phyloP scores from a whole-genome alignment of 352 stramenopile species.

The Phytophthora brassicae region DNA sequence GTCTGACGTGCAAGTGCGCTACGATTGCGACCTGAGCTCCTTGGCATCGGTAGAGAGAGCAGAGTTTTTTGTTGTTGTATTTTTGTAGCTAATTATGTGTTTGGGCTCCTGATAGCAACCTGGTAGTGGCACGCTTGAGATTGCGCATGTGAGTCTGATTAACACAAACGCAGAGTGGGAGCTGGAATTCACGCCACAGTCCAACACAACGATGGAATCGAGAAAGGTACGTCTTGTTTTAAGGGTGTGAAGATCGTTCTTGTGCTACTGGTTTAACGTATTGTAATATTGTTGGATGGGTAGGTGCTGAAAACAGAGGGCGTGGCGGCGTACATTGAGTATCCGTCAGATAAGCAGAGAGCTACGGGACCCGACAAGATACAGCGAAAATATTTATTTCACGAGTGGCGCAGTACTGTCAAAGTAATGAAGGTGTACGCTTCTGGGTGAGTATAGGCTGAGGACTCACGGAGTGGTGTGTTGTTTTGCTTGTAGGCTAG shows the following conservation, averaged over 20 bases:
- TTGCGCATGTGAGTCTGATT: conserved; percentile 65
- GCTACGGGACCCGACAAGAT: conserved; percentile 5
- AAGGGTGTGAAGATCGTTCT: no score
- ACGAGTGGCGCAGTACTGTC: conserved; percentile 77
- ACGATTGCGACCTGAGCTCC: conserved; percentile 73
- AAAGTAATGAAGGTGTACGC: conserved; percentile 45
- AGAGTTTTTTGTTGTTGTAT: background rate
- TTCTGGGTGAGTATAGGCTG: background rate
- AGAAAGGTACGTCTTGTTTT: conserved; percentile 77
- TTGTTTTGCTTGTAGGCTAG: conserved; percentile 37
- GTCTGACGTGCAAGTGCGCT: conserved; percentile 78
- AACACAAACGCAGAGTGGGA: conserved; percentile 82
- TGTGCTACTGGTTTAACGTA: background rate
- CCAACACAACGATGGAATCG: conserved; percentile 73
- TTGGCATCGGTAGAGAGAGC: conserved; percentile 52
- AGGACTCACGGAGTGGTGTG: background rate
- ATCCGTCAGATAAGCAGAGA: conserved; percentile 31
- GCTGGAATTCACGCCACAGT: conserved; percentile 73
- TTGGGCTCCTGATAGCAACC: conserved; percentile 55
- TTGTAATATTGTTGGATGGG: background rate
- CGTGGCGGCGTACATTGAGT: conserved; percentile 78
- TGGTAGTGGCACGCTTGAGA: conserved; percentile 67
- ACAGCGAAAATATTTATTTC: conserved; percentile 77
- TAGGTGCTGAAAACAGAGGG: conserved; percentile 67
- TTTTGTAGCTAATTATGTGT: no score